Conservation (phyloP, 1,284 basidiomycete genomes). For the Stygiomarasmius scandens region DNA sequence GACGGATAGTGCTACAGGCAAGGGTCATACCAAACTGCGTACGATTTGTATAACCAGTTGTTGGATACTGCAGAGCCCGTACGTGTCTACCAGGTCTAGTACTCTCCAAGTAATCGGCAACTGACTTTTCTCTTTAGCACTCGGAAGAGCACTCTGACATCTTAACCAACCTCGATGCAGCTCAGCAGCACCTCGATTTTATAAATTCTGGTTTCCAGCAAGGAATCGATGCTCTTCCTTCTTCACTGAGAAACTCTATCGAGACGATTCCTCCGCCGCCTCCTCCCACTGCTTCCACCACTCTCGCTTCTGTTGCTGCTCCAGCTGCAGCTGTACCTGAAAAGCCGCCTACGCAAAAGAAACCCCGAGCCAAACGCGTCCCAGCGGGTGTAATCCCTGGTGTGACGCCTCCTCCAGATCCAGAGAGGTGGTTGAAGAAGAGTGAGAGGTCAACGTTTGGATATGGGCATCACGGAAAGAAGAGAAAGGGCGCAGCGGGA, state of each 20-base stretch:
- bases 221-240: conserved; percentile 60
- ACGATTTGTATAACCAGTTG: conserved; percentile 77
- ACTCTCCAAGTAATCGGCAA: too few species aligned
- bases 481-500: conserved; percentile 21
- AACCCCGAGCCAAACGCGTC: conserved; percentile 65
- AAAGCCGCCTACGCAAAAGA: conserved; percentile 40
- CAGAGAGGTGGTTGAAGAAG: conserved; percentile 74
- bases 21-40: conserved; percentile 71
- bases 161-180: conserved; percentile 78
- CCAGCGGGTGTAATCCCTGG: conserved; percentile 73
- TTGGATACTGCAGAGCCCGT: conserved; percentile 77
- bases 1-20: conserved; percentile 79
- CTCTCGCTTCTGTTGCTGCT: conserved; percentile 21
- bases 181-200: conserved; percentile 82
- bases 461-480: conserved; percentile 3
- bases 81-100: too few species aligned
- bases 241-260: conserved; percentile 51
- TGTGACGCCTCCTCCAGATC: conserved; percentile 75
- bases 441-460: conserved; percentile 4
- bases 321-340: conserved; percentile 26
- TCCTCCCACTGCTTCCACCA: conserved; percentile 29
- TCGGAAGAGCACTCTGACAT: conserved; percentile 89
- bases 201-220: conserved; percentile 69
- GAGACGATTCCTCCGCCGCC: conserved; percentile 64
- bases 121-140: too few species aligned